Evolutionary conservation across 2,329 filamentous ascomycete genomes (phyloP), one percentile per base, ranked within the genome.

Genomic region (Colletotrichum ledebouriae): DNA sequence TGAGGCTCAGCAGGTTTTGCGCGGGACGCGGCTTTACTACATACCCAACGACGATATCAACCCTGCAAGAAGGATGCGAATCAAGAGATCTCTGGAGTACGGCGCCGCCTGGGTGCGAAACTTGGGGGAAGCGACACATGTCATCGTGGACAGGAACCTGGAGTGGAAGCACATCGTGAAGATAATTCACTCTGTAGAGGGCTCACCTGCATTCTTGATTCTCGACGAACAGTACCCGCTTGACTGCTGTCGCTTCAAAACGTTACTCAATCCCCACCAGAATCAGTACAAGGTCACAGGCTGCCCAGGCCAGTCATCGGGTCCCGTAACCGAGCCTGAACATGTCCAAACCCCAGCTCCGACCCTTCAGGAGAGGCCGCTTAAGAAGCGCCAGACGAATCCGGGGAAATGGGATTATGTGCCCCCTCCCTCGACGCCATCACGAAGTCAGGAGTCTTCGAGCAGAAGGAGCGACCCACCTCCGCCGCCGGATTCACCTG

Each of bases 41-140:
- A 88, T 97, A 6, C 95, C 94, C 0, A 92, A 96, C 72, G 88
- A 94, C 71, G 91, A 95, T 71, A 85, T 92, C 53, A 87, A 90
- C 37, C 86, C 87, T 11, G 83, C 87, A 7, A 87, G 94, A 44
- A 87, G 87, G 62, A 78, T 90, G 66, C 89, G 92, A 4, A 97
- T 98, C 59, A 86, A 86, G 34, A 94, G 91, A 76, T 90, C 92
- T 0, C 85, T 88, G 59, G 89, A 94, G 73, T 90, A 90, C 76
- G 95, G 95, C 49, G 95, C 91, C 1, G 80, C 77, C 1, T 96
- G 94, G 90, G 86, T 88, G 33, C 85, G 84, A 58, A 79, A 83
- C 0, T 87, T 90, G 75, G 77, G 72, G 0, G 78, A 79, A 22
- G 87, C 96, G 15, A 97, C 92, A 0, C 93, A 97, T 79, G 81